A percentile compares a stretch with the other conserved stretches of the same genome.
These are phyloP conservation scores for Psophocarpus tetragonolobus DNA, from an alignment of 306 rosid species.

Conservation along the genomic window DNA sequence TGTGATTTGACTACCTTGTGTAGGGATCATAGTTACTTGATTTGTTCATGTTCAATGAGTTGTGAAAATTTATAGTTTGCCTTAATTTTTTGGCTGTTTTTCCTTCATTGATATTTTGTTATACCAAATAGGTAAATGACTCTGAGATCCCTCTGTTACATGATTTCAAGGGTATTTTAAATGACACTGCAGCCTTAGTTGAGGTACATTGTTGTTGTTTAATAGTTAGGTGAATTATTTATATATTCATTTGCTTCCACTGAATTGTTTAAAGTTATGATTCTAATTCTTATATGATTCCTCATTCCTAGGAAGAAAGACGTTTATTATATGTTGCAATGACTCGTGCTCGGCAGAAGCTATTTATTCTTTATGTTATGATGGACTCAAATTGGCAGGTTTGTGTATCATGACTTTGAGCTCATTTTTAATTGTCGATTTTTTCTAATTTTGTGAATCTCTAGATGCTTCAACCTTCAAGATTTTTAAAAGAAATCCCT, in stretches of 20 bases:
- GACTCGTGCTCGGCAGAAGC: slow-evolving; percentile 92
- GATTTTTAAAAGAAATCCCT: slow-evolving; percentile 92
- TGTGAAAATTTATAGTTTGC: slow-evolving; percentile 3
- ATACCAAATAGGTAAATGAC: slow-evolving; percentile 71
- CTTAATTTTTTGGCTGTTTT: background rate
- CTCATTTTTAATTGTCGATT: background rate
- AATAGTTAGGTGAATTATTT: background rate
- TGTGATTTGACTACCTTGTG: slow-evolving; percentile 23
- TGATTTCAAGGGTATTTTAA: slow-evolving; percentile 61
- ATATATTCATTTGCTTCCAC: background rate
- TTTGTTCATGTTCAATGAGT: slow-evolving; percentile 19
- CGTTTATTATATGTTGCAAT: slow-evolving; percentile 93
- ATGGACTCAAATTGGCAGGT: slow-evolving; percentile 95
- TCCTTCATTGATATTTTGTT: slow-evolving; percentile 33
- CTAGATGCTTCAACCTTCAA: slow-evolving; percentile 92
- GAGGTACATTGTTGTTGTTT: slow-evolving; percentile 62
- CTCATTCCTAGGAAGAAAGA: slow-evolving; percentile 73
- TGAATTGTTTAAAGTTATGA: slow-evolving; percentile 12
- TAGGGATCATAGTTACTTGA: slow-evolving; percentile 26
- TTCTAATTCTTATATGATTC: slow-evolving; percentile 27
- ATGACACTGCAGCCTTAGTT: slow-evolving; percentile 65
- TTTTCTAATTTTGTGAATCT: slow-evolving; percentile 30
- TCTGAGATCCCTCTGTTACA: slow-evolving; percentile 88
- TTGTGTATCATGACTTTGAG: slow-evolving; percentile 21
- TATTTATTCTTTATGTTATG: slow-evolving; percentile 63